phyloP scores from a whole-genome alignment of 129 eudicot species.

The sunflower (Helianthus annuus) region HanXRQr2.0-SUNRISE NC_035435.2:157269464-157269963 shows the following conservation, averaged over 20 bases:
- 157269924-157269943: too few relatives aligned
- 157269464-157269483: too few relatives aligned
- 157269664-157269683: conserved; percentile 93
- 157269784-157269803: conserved; percentile 34
- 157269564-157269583: not conserved
- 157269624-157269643: conserved; percentile 9
- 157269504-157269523: conserved; percentile 10
- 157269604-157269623: conserved; percentile 5
- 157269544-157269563: not conserved
- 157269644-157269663: not conserved
- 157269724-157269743: conserved; percentile 26
- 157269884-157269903: conserved; percentile 64
- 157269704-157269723: conserved; percentile 65
- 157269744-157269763: conserved; percentile 50
- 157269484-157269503: not conserved
- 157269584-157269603: conserved; percentile 10
- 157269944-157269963: too few relatives aligned
- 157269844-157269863: conserved; percentile 40
- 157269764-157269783: conserved; percentile 53
- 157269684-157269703: conserved; percentile 74
- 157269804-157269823: conserved; percentile 36
- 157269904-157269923: conserved; percentile 15
- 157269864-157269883: conserved; percentile 63
- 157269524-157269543: not conserved
- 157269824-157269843: conserved; percentile 35